phyloP scores from a whole-genome alignment of 2,329 filamentous ascomycete genomes.

The Plectosphaerella plurivora region DNA sequence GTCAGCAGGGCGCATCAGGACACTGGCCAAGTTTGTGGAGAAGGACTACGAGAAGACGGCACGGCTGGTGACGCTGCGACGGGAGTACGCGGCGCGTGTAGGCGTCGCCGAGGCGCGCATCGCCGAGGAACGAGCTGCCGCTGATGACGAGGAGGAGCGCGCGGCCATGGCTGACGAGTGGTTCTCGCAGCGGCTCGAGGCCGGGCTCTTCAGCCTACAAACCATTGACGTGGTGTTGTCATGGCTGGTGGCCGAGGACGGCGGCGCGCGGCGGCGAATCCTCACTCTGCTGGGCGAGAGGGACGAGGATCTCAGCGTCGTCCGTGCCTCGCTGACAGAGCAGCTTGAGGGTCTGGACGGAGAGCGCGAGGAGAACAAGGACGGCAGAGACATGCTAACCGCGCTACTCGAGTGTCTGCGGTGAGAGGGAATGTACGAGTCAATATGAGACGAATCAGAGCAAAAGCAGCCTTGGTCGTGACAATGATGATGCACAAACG shows the following conservation, averaged over 20 bases:
- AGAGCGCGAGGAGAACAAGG: slow-evolving; percentile 54
- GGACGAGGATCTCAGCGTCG: slow-evolving; percentile 58
- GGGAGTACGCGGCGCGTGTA: slow-evolving; percentile 64
- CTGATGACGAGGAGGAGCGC: slow-evolving; percentile 55
- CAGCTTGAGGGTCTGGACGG: slow-evolving; percentile 49
- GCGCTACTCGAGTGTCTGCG: slow-evolving; percentile 39
- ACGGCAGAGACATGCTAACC: slow-evolving; percentile 49
- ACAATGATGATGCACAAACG: background rate
- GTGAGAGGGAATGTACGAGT: background rate
- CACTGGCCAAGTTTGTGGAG: slow-evolving; percentile 91
- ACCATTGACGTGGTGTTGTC: slow-evolving; percentile 79
- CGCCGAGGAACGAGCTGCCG: slow-evolving; percentile 28
- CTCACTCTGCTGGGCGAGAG: slow-evolving; percentile 59
- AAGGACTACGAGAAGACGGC: slow-evolving; percentile 84
- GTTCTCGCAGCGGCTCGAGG: slow-evolving; percentile 72
- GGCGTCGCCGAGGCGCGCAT: slow-evolving; percentile 60
- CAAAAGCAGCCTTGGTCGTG: background rate
- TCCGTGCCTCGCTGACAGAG: slow-evolving; percentile 65
- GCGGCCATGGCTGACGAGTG: slow-evolving; percentile 64
- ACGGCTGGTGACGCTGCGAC: slow-evolving; percentile 66
- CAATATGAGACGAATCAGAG: background rate
- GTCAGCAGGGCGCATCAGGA: slow-evolving; percentile 73
- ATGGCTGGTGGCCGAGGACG: slow-evolving; percentile 89
- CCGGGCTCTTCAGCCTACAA: slow-evolving; percentile 79
- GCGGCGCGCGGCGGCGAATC: slow-evolving; percentile 65